Percentiles rank a stretch among this genome's conserved stretches.
Evolutionary conservation across 2,329 filamentous ascomycete genomes (phyloP).

Genomic region (Acrodontium crateriforme): DNA sequence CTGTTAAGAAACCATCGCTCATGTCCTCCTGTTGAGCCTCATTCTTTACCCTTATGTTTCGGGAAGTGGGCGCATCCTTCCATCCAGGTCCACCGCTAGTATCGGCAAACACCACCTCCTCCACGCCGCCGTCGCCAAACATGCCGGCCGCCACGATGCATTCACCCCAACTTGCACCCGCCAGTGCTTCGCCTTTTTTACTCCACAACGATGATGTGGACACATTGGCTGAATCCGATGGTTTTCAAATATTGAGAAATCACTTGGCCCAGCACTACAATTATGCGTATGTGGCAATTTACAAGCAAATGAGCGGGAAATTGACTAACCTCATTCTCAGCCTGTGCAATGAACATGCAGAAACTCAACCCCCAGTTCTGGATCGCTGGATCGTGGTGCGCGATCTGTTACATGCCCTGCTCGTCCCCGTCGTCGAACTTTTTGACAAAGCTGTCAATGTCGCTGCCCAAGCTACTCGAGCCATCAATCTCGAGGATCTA

Average conservation of each 20-base stretch:
- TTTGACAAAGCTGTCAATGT: constrained; percentile 41
- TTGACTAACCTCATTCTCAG: constrained; percentile 29
- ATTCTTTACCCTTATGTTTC: no score
- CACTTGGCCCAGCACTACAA: constrained; percentile 27
- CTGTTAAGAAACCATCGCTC: no score
- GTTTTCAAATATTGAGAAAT: constrained; percentile 29
- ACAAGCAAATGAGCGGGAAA: no score
- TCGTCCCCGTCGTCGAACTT: constrained; percentile 44
- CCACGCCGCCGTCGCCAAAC: no score
- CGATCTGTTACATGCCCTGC: constrained; percentile 44
- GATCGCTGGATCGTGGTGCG: constrained; percentile 39
- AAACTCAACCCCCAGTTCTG: constrained; percentile 19
- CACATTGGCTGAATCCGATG: constrained; percentile 25
- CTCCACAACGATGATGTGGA: constrained; percentile 29
- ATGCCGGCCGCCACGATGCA: constrained; percentile 6
- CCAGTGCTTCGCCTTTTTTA: constrained; percentile 27
- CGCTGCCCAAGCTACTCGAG: constrained; percentile 36
- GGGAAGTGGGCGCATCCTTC: no score
- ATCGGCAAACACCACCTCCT: no score
- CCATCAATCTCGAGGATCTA: constrained; percentile 35
- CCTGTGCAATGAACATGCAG: constrained; percentile 30
- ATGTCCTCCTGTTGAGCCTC: no score
- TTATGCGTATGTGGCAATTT: constrained; percentile 21
- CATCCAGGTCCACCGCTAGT: no score
- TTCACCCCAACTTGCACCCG: no score